Conservation (phyloP, 306 rosid species). For the Lathyrus tuberosus region DNA sequence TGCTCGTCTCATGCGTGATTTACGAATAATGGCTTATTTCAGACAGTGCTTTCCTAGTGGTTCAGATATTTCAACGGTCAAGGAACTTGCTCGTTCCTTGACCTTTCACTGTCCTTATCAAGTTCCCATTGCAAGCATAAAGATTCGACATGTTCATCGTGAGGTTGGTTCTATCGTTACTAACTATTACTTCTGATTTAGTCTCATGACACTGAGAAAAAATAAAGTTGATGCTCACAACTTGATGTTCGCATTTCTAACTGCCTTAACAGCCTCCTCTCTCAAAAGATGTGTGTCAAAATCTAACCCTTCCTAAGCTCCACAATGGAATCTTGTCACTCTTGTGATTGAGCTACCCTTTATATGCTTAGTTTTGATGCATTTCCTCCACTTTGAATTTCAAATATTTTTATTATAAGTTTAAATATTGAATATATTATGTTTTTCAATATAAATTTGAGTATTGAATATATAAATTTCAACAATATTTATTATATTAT, state of each 20-base stretch:
- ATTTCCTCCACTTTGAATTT: constrained; percentile 31
- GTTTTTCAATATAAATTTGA: constrained; percentile 2
- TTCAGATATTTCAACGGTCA: constrained; percentile 67
- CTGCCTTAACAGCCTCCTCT: neutral
- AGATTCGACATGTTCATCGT: constrained; percentile 74
- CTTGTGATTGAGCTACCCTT: constrained; percentile 17
- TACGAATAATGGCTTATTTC: constrained; percentile 82
- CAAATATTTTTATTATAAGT: neutral
- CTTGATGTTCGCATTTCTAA: constrained; percentile 14
- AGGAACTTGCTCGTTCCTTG: constrained; percentile 84
- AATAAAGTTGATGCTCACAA: constrained; percentile 12
- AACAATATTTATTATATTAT: neutral
- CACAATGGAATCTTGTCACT: constrained; percentile 1
- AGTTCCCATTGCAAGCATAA: constrained; percentile 82
- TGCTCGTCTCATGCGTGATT: constrained; percentile 68
- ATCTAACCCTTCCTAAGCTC: constrained; percentile 13
- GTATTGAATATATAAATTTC: constrained; percentile 3
- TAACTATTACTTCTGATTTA: constrained; percentile 28
- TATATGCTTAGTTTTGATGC: constrained; percentile 28
- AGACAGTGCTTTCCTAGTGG: constrained; percentile 75
- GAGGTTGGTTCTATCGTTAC: constrained; percentile 57
- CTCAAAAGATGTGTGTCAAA: constrained; percentile 10
- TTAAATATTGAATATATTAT: neutral
- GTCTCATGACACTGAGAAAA: constrained; percentile 1
- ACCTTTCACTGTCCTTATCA: constrained; percentile 83